phyloP scores from a whole-genome alignment of 1,284 basidiomycete genomes.

The Porodaedalea pini region DNA sequence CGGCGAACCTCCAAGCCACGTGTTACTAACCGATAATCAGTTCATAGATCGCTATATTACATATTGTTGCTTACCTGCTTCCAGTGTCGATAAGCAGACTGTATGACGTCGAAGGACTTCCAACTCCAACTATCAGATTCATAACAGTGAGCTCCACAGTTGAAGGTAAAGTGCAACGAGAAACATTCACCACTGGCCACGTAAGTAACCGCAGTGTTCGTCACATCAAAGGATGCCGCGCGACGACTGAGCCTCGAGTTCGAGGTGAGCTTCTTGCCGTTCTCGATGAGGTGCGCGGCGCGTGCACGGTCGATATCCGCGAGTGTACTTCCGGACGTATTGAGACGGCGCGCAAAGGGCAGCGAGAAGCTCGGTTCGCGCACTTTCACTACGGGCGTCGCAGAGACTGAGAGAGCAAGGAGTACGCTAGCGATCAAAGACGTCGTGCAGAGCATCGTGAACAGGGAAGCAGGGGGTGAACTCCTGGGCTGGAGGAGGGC shows the following conservation, averaged over 20 bases:
- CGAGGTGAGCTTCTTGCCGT: not conserved
- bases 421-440: not conserved
- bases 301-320: conserved; percentile 18
- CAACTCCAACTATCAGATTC: conserved; percentile 15
- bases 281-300: conserved; percentile 5
- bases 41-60: not conserved
- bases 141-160: not conserved
- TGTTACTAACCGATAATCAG: conserved; percentile 21
- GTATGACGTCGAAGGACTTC: conserved; percentile 20
- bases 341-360: conserved; percentile 9
- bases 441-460: not conserved
- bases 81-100: conserved; percentile 17
- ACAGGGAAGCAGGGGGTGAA: not conserved
- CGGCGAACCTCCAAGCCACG: conserved; percentile 27
- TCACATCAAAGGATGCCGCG: conserved; percentile 10
- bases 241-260: not conserved
- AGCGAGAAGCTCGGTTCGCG: conserved; percentile 6
- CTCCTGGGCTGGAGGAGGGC: no score
- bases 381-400: conserved; percentile 5
- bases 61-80: not conserved
- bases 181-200: not conserved
- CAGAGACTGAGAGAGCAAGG: conserved; percentile 1
- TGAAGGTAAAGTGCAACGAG: not conserved
- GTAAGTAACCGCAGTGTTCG: conserved; percentile 15
- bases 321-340: conserved; percentile 6